A percentile compares a stretch with the other conserved stretches of the same genome.
These are phyloP conservation scores for Camillea tinctor DNA, from an alignment of 2,329 filamentous ascomycete genomes.

Conservation along the genomic window DNA sequence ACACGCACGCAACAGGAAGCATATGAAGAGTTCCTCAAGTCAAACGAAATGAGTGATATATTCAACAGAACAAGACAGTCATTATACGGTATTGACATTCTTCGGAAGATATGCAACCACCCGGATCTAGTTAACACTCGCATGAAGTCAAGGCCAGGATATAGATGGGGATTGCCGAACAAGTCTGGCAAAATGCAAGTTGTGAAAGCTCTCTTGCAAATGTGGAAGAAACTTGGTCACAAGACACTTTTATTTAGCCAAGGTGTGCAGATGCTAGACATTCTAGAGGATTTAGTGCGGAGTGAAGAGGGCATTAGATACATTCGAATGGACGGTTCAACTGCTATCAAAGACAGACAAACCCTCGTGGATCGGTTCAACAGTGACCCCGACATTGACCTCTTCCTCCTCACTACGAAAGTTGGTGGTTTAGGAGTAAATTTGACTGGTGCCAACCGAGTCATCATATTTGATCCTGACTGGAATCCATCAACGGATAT, in stretches of 20 bases:
- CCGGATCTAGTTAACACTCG: slow-evolving; percentile 76
- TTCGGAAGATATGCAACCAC: slow-evolving; percentile 97
- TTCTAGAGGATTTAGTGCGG: slow-evolving; percentile 78
- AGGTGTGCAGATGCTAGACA: slow-evolving; percentile 92
- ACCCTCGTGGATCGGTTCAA: slow-evolving; percentile 92
- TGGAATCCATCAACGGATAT: slow-evolving; percentile 98
- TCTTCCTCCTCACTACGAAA: slow-evolving; percentile 93
- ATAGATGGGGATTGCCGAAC: slow-evolving; percentile 72
- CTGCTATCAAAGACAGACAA: slow-evolving; percentile 85
- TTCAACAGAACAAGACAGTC: slow-evolving; percentile 72
- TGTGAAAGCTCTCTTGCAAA: slow-evolving; percentile 78
- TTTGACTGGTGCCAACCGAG: slow-evolving; percentile 87
- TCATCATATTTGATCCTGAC: slow-evolving; percentile 98
- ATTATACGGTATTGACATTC: slow-evolving; percentile 83
- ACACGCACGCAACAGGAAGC: slow-evolving; percentile 74
- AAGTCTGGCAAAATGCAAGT: slow-evolving; percentile 97
- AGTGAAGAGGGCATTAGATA: slow-evolving; percentile 69
- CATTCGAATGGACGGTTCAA: slow-evolving; percentile 90
- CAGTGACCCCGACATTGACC: slow-evolving; percentile 70
- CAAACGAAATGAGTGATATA: slow-evolving; percentile 83
- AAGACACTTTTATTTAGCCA: slow-evolving; percentile 94
- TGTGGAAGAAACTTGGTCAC: slow-evolving; percentile 88
- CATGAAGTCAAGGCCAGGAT: slow-evolving; percentile 56
- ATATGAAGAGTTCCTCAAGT: slow-evolving; percentile 79
- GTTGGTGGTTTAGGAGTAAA: slow-evolving; percentile 94